Base-by-base conservation (phyloP, 2,329 filamentous ascomycete species). In the Pseudogymnoascus sp. region DNA sequence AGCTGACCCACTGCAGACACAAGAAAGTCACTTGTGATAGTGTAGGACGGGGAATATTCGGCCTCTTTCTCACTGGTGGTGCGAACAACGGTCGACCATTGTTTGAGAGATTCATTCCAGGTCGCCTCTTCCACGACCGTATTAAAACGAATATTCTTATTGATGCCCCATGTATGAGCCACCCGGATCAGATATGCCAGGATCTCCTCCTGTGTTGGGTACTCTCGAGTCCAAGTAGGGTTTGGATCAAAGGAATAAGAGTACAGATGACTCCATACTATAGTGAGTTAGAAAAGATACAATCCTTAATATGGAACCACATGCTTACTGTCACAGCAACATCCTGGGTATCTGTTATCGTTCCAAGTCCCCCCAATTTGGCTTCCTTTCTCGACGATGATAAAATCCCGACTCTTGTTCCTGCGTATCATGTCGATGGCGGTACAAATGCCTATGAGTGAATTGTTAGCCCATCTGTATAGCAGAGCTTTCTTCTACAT, bases 161-260 rank as follows among this genome's bases (percentile, higher is more conserved):
- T 23, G 19, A 44, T 19, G 40, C 19, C 40, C 40, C 40, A 44
- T 44, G 83, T 80, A 64, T 81, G 75, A 5, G 83, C 83, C 11
- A 84, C 74, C 1, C 73, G 72, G 60, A 79, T 76, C 1, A 87
- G 76, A 67, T 87, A 86, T 19, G 74, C 74, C 73, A 80, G 75
- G 21, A 87, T 83, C 69, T 87, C 84, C 69, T 85, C 82, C 67
- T 87, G 83, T 0, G 81, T 80, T 0, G 84, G 81, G 68, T 84
- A 86, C 63, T 83, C 78, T 19, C 82, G 74, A 0, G 80, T 80
- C 83, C 84, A 85, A 66, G 80, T 76, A 2, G 81, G 74, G 61
- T 85, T 86, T 62, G 84, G 82, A 42, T 82, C 83, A 68, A 87
- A 87, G 6, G 82, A 85, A 71, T 80, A 85, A 57, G 78, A 82